These are phyloP conservation scores for Annulohypoxylon nitens DNA, from an alignment of 495 filamentous ascomycete genomes.

Conservation along the genomic window DNA sequence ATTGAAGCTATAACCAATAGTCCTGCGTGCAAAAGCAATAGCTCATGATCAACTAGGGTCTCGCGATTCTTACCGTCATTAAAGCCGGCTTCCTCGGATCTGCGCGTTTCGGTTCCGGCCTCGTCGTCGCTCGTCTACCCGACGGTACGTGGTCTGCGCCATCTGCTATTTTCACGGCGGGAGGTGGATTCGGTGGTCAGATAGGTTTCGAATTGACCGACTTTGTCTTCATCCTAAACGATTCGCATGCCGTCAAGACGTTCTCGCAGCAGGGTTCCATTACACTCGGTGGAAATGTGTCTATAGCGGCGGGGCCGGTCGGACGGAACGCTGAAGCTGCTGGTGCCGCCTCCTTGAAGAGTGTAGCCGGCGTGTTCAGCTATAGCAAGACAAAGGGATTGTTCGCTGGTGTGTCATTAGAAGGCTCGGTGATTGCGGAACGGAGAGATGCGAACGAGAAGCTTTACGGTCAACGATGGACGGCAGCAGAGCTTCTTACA, in stretches of 20 bases:
- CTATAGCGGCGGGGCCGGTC: conserved; percentile 92
- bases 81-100: conserved; percentile 97
- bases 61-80: conserved; percentile 93
- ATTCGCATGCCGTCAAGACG: conserved; percentile 88
- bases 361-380: conserved; percentile 92
- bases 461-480: conserved; percentile 85
- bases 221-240: conserved; percentile 99
- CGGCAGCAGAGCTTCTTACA: conserved; percentile 83
- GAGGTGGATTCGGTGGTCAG: conserved; percentile 95
- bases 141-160: conserved; percentile 96
- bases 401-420: conserved; percentile 94
- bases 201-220: conserved; percentile 98
- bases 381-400: conserved; percentile 98
- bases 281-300: conserved; percentile 96
- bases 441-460: conserved; percentile 97
- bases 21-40: conserved; percentile 17
- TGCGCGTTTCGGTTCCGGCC: conserved; percentile 89
- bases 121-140: conserved; percentile 92
- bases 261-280: conserved; percentile 93
- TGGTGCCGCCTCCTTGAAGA: conserved; percentile 89
- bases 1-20: not conserved
- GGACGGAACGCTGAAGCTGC: conserved; percentile 97
- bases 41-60: conserved; percentile 70
- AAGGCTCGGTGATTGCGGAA: conserved; percentile 91
- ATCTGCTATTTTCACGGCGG: conserved; percentile 88